Evolutionary conservation across 345 rosid species (phyloP).

Genomic region (Eucalyptus paniculata): DNA sequence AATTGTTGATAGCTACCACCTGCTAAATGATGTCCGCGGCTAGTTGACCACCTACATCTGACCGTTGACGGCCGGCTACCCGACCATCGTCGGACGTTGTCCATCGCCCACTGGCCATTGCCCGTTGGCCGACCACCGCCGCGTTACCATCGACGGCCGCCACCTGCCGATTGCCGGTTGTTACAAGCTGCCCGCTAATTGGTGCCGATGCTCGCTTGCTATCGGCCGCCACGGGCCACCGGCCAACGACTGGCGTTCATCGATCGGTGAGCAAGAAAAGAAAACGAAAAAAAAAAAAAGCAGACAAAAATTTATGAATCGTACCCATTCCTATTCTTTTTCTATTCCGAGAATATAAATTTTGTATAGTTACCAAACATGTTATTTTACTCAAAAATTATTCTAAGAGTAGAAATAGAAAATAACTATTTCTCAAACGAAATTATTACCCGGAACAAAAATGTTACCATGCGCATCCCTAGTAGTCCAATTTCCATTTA

Average conservation of each 20-base stretch:
- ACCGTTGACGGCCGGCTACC: accelerated
- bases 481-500: not conserved
- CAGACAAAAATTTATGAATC: too few species aligned
- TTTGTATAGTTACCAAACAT: too few species aligned
- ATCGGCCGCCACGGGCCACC: too few species aligned
- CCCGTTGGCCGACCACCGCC: accelerated
- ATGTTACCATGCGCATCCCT: not conserved
- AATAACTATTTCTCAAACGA: too few species aligned
- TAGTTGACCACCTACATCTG: accelerated
- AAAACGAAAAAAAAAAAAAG: too few species aligned
- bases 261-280: too few species aligned
- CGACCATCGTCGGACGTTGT: accelerated
- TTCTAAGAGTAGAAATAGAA: not conserved
- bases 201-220: accelerated
- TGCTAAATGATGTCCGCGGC: accelerated
- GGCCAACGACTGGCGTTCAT: too few species aligned
- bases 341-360: accelerated
- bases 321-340: too few species aligned
- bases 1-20: accelerated
- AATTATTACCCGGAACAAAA: accelerated
- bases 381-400: too few species aligned
- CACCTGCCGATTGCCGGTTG: accelerated
- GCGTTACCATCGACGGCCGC: accelerated
- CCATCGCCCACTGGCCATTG: accelerated
- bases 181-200: accelerated